A percentile compares a stretch with the other conserved stretches of the same genome.
These are phyloP conservation scores for Dimargaris verticillata DNA, from an alignment of 192 early-diverging fungal genomes.

Conservation along the genomic window DNA sequence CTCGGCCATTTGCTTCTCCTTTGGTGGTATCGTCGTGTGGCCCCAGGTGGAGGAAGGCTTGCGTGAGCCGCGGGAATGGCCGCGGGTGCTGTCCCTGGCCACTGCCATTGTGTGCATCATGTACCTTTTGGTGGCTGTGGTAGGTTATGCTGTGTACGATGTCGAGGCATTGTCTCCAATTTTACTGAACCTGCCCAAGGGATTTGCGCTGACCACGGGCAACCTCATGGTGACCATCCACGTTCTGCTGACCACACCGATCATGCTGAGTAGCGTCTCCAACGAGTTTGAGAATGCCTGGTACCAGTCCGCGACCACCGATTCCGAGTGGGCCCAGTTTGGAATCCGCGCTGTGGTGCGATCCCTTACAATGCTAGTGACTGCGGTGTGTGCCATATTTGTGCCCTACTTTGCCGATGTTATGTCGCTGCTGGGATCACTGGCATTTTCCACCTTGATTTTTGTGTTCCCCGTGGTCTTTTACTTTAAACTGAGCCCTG, in stretches of 20 bases:
- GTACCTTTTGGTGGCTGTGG: conserved; percentile 41
- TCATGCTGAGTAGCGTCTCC: conserved; percentile 44
- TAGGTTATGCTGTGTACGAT: conserved; percentile 50
- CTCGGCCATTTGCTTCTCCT: conserved; percentile 46
- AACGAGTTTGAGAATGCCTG: conserved; percentile 36
- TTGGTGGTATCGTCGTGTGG: conserved; percentile 54
- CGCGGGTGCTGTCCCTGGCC: conserved; percentile 30
- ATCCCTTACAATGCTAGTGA: conserved; percentile 21
- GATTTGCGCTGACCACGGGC: conserved; percentile 26
- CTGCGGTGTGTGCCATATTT: conserved; percentile 24
- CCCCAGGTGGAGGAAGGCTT: conserved; percentile 51
- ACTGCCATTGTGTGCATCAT: conserved; percentile 38
- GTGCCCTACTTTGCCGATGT: conserved; percentile 43
- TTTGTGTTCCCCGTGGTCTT: conserved; percentile 36
- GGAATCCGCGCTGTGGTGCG: conserved; percentile 27
- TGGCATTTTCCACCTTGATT: conserved; percentile 34
- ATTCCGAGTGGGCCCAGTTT: conserved; percentile 13
- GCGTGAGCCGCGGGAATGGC: conserved; percentile 37
- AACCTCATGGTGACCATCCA: conserved; percentile 46
- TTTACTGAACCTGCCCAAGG: conserved; percentile 35
- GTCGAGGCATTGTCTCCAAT: conserved; percentile 33
- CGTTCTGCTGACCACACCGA: conserved; percentile 45
- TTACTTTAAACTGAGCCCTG: conserved; percentile 22
- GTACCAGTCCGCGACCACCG: conserved; percentile 19
- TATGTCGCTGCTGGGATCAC: conserved; percentile 39